Percentiles rank a stretch among this genome's conserved stretches.
Evolutionary conservation across 106 monocot genomes (phyloP).

Genomic region (Allium fistulosum): DNA sequence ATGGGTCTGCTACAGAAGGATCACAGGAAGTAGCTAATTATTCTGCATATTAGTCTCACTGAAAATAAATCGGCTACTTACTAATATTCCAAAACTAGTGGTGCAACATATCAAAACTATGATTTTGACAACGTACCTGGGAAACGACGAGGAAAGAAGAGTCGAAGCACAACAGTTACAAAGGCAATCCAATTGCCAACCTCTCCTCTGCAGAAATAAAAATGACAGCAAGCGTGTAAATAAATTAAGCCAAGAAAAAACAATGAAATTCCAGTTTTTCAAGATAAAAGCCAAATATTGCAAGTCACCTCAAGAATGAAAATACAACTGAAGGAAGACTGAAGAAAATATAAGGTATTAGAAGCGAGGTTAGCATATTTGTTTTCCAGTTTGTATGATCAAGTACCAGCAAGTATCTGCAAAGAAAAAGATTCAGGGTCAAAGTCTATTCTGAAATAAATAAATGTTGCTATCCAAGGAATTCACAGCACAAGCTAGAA

Average conservation of each 20-base stretch:
- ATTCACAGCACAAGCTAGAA: too few species aligned
- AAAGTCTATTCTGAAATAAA: neutral
- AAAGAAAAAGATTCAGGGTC: neutral
- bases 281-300: too few species aligned
- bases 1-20: too few species aligned
- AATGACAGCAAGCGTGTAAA: neutral
- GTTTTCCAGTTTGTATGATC: conserved; percentile 92
- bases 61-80: too few species aligned
- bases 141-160: conserved; percentile 71
- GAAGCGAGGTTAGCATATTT: conserved; percentile 79
- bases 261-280: neutral
- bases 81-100: too few species aligned
- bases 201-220: conserved; percentile 49
- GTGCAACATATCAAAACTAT: too few species aligned
- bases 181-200: conserved; percentile 86
- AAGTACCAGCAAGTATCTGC: conserved; percentile 76
- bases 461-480: too few species aligned
- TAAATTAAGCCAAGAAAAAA: neutral
- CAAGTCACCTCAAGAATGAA: conserved; percentile 47
- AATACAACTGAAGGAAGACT: conserved; percentile 68
- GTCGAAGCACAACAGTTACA: conserved; percentile 59
- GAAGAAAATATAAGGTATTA: conserved; percentile 86
- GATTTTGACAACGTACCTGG: conserved; percentile 39
- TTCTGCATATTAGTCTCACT: too few species aligned
- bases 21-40: too few species aligned